phyloP scores from a whole-genome alignment of 768 basidiomycete genomes.

The Austroboletus eburneus region DNA sequence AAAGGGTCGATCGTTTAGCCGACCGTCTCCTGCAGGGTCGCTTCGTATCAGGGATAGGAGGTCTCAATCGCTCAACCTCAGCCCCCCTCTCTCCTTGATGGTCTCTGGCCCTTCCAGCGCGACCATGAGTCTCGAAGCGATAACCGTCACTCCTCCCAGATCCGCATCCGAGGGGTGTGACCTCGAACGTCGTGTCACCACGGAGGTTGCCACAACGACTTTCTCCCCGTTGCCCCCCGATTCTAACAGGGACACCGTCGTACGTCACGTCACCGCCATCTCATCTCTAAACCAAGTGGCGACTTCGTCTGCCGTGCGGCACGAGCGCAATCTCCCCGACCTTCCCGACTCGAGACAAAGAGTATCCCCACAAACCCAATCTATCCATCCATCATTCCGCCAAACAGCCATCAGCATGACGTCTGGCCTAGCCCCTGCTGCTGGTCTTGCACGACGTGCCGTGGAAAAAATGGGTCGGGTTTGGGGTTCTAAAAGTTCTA shows the following conservation, averaged over 20 bases:
- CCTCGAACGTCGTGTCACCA: constrained; percentile 39
- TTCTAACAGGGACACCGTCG: constrained; percentile 26
- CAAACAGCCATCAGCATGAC: constrained; percentile 76
- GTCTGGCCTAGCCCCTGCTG: constrained; percentile 62
- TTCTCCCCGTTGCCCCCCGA: constrained; percentile 30
- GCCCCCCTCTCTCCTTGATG: constrained; percentile 31
- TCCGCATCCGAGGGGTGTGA: constrained; percentile 30
- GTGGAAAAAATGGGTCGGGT: constrained; percentile 74
- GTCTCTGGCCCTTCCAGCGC: constrained; percentile 26
- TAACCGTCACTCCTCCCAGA: constrained; percentile 27
- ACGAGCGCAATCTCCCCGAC: constrained; percentile 29
- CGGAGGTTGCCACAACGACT: constrained; percentile 40
- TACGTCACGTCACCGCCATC: constrained; percentile 18
- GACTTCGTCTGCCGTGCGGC: constrained; percentile 24
- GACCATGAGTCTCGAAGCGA: constrained; percentile 30
- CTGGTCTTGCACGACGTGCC: constrained; percentile 71
- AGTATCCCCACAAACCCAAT: constrained; percentile 5
- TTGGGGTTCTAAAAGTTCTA: constrained; percentile 43
- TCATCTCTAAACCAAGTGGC: constrained; percentile 21
- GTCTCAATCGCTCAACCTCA: constrained; percentile 61
- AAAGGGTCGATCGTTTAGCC: constrained; percentile 15
- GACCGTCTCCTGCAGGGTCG: constrained; percentile 42
- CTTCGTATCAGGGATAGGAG: constrained; percentile 50
- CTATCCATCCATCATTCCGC: constrained; percentile 37
- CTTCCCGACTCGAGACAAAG: constrained; percentile 23